Percentiles rank a stretch among this genome's conserved stretches.
These are phyloP conservation scores for Solanum pennellii DNA, from an alignment of 257 asterid species.

Conservation along the genomic window DNA sequence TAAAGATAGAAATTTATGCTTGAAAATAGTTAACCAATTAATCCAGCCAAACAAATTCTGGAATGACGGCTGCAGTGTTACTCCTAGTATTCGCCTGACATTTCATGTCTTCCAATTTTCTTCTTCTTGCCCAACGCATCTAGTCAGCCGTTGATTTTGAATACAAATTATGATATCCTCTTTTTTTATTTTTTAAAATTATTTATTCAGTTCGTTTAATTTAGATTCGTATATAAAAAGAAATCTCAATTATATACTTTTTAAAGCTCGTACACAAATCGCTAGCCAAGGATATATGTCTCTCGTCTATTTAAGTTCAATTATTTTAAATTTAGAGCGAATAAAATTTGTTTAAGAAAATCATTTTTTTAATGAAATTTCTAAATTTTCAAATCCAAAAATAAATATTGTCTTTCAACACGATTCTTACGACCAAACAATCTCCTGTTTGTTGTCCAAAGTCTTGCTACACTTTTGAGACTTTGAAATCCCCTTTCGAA, in stretches of 20 bases:
- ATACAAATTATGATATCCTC: background rate
- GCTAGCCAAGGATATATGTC: too few relatives aligned
- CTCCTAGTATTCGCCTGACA: background rate
- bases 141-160: background rate
- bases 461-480: background rate
- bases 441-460: background rate
- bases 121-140: background rate
- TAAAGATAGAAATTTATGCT: background rate
- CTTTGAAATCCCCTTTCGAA: background rate
- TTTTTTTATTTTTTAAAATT: too few relatives aligned
- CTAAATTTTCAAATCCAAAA: background rate
- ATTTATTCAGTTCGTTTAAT: background rate
- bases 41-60: background rate
- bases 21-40: background rate
- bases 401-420: background rate
- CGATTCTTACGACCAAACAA: background rate
- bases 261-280: too few relatives aligned
- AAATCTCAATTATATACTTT: too few relatives aligned
- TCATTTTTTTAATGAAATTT: too few relatives aligned
- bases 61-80: background rate
- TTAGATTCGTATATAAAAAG: background rate
- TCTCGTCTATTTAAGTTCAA: background rate
- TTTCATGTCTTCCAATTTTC: background rate
- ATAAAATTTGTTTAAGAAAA: background rate
- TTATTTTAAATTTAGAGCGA: background rate